A percentile compares a stretch with the other conserved stretches of the same genome.
phyloP scores from a whole-genome alignment of 257 asterid species.

The Avicennia marina region DNA sequence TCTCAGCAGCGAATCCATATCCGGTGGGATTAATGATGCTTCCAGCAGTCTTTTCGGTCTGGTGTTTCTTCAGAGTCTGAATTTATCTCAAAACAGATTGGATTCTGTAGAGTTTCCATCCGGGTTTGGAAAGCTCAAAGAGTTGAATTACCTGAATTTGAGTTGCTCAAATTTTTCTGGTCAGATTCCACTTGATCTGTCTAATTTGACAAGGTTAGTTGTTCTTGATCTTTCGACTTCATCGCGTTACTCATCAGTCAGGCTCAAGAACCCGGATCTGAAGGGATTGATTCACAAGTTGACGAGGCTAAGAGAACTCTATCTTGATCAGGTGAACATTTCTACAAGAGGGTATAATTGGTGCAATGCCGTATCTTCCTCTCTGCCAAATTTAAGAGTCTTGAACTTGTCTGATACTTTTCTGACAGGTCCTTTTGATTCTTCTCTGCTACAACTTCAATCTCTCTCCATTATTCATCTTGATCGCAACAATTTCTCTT shows the following conservation, averaged over 20 bases:
- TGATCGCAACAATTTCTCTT: constrained; percentile 31
- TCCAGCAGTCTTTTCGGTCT: constrained; percentile 32
- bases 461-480: constrained; percentile 41
- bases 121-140: constrained; percentile 30
- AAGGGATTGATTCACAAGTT: constrained; percentile 21
- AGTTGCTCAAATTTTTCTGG: constrained; percentile 41
- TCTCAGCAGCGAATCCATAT: constrained; percentile 44
- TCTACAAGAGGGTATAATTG: constrained; percentile 35
- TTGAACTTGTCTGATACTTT: constrained; percentile 38
- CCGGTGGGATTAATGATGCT: constrained; percentile 23
- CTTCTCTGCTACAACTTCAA: constrained; percentile 30
- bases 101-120: constrained; percentile 20
- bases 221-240: constrained; percentile 34
- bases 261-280: constrained; percentile 36
- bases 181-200: constrained; percentile 31
- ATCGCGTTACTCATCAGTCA: not conserved
- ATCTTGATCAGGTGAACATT: constrained; percentile 44
- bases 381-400: constrained; percentile 33
- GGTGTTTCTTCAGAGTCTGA: constrained; percentile 29
- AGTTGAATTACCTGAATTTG: constrained; percentile 36
- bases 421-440: constrained; percentile 35
- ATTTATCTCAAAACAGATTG: constrained; percentile 33
- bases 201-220: constrained; percentile 31
- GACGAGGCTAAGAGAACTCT: constrained; percentile 31
- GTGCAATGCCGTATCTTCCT: constrained; percentile 37